Percentiles rank a stretch among this genome's conserved stretches.
These are phyloP conservation scores for Tarenaya hassleriana DNA, from an alignment of 345 rosid species.

Conservation along the genomic window DNA sequence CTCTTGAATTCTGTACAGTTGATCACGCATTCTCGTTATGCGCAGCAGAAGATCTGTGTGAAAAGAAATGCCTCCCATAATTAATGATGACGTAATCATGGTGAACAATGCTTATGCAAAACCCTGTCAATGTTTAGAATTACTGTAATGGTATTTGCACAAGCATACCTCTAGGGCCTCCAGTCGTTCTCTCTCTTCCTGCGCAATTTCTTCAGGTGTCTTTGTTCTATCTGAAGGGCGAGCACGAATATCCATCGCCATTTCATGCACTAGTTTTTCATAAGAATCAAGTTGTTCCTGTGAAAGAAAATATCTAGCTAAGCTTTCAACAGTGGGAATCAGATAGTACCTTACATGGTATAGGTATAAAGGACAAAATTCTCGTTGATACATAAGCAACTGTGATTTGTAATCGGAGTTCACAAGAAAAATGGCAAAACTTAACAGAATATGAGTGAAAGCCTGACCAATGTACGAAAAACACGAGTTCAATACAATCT, in stretches of 20 bases:
- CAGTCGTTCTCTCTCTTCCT: conserved; percentile 73
- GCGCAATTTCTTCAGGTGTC: conserved; percentile 98
- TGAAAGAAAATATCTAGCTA: conserved; percentile 13
- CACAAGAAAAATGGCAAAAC: conserved; percentile 8
- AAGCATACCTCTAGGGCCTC: conserved; percentile 67
- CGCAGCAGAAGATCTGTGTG: conserved; percentile 6
- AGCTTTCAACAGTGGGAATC: conserved; percentile 1
- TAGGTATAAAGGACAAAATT: neutral
- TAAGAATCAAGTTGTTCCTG: conserved; percentile 57
- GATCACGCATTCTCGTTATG: neutral
- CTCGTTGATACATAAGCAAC: conserved; percentile 2
- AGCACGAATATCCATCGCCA: conserved; percentile 70
- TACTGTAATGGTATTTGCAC: conserved; percentile 1
- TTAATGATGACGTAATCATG: conserved; percentile 4
- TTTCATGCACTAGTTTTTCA: conserved; percentile 43
- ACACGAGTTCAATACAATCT: too few species aligned
- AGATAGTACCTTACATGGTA: conserved; percentile 1
- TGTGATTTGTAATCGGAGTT: neutral
- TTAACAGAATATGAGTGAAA: too few species aligned
- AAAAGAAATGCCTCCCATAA: too few species aligned
- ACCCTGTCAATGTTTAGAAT: neutral
- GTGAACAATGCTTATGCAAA: conserved; percentile 1
- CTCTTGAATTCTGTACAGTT: neutral
- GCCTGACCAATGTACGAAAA: too few species aligned
- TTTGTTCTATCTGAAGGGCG: conserved; percentile 78